Conservation (phyloP, 805 yeast genomes). For the Yueomyces sp. region DNA sequence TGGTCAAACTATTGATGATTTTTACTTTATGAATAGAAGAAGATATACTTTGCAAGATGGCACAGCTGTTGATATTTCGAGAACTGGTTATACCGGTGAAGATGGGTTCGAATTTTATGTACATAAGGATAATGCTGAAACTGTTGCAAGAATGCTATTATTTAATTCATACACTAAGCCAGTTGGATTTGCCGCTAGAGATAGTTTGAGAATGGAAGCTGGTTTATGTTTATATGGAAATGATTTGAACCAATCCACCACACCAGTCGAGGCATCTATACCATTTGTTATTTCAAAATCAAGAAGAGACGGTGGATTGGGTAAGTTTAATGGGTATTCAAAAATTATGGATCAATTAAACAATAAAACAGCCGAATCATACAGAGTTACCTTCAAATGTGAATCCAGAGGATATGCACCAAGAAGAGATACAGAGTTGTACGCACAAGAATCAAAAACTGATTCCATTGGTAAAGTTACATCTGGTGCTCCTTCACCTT, state of each 20-base stretch:
- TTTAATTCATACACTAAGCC: slow-evolving; percentile 53
- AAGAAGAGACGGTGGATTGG: slow-evolving; percentile 37
- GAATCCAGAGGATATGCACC: slow-evolving; percentile 82
- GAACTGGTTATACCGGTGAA: slow-evolving; percentile 97
- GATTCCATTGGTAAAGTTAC: slow-evolving; percentile 42
- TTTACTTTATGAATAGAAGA: slow-evolving; percentile 60
- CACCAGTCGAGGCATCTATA: slow-evolving; percentile 83
- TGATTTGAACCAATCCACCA: slow-evolving; percentile 63
- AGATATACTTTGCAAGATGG: slow-evolving; percentile 26
- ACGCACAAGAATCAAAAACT: slow-evolving; percentile 34
- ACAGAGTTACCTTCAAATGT: slow-evolving; percentile 59
- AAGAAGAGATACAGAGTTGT: slow-evolving; percentile 61
- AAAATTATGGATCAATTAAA: slow-evolving; percentile 57
- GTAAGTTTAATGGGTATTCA: slow-evolving; percentile 62
- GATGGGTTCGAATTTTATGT: slow-evolving; percentile 93
- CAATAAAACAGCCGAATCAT: slow-evolving; percentile 42
- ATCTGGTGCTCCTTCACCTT: slow-evolving; percentile 57
- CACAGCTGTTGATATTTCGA: slow-evolving; percentile 58
- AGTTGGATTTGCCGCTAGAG: slow-evolving; percentile 96
- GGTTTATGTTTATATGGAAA: slow-evolving; percentile 97
- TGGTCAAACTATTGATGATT: slow-evolving; percentile 28
- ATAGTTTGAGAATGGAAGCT: slow-evolving; percentile 88
- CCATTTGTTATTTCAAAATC: slow-evolving; percentile 82
- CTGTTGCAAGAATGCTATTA: slow-evolving; percentile 47
- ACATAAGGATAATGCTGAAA: slow-evolving; percentile 42